Evolutionary conservation across 371 early-diverging fungal genomes (phyloP).

Genomic region (Dichotomocladium elegans): DNA sequence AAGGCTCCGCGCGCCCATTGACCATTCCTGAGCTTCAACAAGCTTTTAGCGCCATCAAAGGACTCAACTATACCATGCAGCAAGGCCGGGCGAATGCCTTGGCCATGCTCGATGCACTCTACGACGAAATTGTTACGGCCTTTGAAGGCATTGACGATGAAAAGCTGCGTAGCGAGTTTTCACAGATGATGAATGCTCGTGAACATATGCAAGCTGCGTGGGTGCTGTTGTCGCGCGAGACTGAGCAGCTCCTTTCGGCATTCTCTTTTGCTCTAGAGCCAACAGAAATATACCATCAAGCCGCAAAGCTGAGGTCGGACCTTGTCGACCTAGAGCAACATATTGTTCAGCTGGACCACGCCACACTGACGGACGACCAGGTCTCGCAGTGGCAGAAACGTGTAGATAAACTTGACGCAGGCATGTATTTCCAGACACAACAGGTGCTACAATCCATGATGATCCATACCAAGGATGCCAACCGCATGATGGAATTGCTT

Average conservation of each 20-base stretch:
- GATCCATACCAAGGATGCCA: no score
- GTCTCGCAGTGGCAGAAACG: conserved; percentile 36
- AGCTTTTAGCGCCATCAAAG: conserved; percentile 29
- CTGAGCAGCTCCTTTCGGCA: background rate
- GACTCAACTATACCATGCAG: conserved; percentile 17
- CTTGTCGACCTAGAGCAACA: conserved; percentile 14
- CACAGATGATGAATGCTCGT: no score
- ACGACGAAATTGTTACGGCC: conserved; percentile 10
- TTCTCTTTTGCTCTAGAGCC: conserved; percentile 22
- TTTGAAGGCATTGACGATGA: conserved; percentile 4
- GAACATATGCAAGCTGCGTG: no score
- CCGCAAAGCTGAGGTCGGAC: conserved; percentile 9
- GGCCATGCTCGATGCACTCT: conserved; percentile 5
- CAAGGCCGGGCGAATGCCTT: conserved; percentile 7
- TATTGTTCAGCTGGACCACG: conserved; percentile 12
- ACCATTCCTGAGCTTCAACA: conserved; percentile 25
- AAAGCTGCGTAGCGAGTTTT: background rate
- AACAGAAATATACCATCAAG: conserved; percentile 22
- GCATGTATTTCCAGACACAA: no score
- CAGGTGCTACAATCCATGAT: no score
- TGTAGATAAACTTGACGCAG: conserved; percentile 27
- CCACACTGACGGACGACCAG: conserved; percentile 23
- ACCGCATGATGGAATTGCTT: background rate
- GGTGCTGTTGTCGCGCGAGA: no score
- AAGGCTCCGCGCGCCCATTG: background rate